Evolutionary conservation across 1,284 basidiomycete species (phyloP), one percentile per base, ranked within the genome.

Genomic region (Gomphus sp.): DNA sequence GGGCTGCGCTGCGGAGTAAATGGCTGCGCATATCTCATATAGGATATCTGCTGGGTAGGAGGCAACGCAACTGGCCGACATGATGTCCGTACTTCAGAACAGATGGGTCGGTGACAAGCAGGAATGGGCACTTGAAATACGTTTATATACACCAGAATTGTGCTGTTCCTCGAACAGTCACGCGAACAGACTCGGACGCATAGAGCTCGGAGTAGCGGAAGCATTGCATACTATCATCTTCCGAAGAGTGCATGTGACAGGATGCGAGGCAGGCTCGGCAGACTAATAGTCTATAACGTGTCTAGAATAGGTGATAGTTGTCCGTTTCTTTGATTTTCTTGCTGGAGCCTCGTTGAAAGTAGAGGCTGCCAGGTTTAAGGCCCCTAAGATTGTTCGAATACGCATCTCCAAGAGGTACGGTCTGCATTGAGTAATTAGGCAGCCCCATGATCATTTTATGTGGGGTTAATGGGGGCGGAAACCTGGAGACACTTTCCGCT

Each of bases 1-100:
- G 3, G 82, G 81, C 5, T 84, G 69, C 62, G 82, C 83, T 18
- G 81, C 74, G 6, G 78, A 76, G 65, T 83, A 89, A 41, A 91
- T 72, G 58, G 86, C 77, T 0, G 82, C 80, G 64, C 86, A 89
- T 60, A 91, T 82, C 39, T 80, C 70, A 58, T 80, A 79, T 53
- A 88, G 76, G 14, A 91, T 69, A 66, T 91, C 88, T 7, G 81
- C 75, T 12, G 88, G 87, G 68, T 68, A 74, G 28, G 59, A 57
- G 56, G 63, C 60, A 18, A 70, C 65, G 33, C 62, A 47, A 48
- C 39, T 34, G 18, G 52, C 48, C n/a, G 49, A 50, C 49, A 50
- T 50, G 9, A 45, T 1, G 22, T 12, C 39, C 41, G n/a, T 25
- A 25, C 31, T 52, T 28, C 31, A 36, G 31, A 18, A 52, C 11